These are phyloP conservation scores for Lachancea nothofagi DNA, from an alignment of 805 yeast species.

Conservation along the genomic window DNA sequence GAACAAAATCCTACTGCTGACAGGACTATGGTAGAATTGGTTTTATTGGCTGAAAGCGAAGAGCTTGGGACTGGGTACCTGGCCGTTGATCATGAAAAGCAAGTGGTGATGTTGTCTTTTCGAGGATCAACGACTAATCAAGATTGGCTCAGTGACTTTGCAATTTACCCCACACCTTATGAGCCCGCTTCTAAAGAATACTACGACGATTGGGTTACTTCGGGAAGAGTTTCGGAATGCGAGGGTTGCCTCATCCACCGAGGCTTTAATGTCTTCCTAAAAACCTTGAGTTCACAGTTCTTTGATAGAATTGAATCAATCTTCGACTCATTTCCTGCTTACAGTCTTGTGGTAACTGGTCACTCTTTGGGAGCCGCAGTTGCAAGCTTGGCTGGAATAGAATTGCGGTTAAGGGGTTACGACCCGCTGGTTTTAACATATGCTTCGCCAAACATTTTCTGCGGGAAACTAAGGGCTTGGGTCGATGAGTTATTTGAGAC, in stretches of 20 bases:
- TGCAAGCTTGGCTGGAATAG: slow-evolving; percentile 58
- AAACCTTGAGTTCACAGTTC: slow-evolving; percentile 37
- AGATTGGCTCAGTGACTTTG: slow-evolving; percentile 61
- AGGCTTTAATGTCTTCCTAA: slow-evolving; percentile 52
- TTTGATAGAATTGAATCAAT: slow-evolving; percentile 35
- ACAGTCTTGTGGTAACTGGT: slow-evolving; percentile 52
- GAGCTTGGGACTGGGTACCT: slow-evolving; percentile 53
- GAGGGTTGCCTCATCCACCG: slow-evolving; percentile 52
- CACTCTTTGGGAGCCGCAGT: slow-evolving; percentile 78
- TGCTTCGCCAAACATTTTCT: slow-evolving; percentile 65
- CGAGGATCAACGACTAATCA: slow-evolving; percentile 58
- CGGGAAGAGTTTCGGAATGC: slow-evolving; percentile 35
- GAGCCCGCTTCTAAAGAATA: slow-evolving; percentile 37
- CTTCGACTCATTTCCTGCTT: slow-evolving; percentile 39
- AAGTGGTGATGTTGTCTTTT: slow-evolving; percentile 46
- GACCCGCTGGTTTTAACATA: slow-evolving; percentile 51
- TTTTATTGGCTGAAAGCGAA: slow-evolving; percentile 38
- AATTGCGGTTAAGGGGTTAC: slow-evolving; percentile 48
- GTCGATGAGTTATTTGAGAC: slow-evolving; percentile 47
- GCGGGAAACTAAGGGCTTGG: slow-evolving; percentile 43
- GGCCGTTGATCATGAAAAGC: slow-evolving; percentile 41
- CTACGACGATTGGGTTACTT: slow-evolving; percentile 20
- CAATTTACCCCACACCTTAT: slow-evolving; percentile 42
- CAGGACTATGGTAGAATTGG: slow-evolving; percentile 35
- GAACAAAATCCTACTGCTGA: slow-evolving; percentile 22